Conservation (phyloP, 179 eudicot species). For the Sideroxylon spinosum region DNA sequence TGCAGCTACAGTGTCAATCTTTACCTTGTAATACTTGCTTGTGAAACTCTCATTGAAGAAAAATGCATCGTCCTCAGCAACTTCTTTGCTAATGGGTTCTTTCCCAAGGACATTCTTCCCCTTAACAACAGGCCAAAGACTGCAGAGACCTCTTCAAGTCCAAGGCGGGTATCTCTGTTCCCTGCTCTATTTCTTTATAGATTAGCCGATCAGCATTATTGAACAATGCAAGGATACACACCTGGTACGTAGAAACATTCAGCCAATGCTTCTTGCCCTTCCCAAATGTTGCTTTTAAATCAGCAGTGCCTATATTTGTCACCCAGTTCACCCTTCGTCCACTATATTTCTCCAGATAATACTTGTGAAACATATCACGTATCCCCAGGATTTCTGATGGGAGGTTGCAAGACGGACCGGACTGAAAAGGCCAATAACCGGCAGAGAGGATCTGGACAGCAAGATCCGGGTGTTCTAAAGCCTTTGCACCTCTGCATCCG, state of each 20-base stretch:
- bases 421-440: conserved; percentile 94
- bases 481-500: conserved; percentile 50
- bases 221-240: conserved; percentile 75
- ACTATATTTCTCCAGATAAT: conserved; percentile 65
- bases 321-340: conserved; percentile 77
- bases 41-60: conserved; percentile 58
- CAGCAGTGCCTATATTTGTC: conserved; percentile 74
- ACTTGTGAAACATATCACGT: conserved; percentile 55
- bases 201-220: conserved; percentile 49
- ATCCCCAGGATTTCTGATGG: conserved; percentile 49
- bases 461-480: conserved; percentile 58
- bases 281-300: conserved; percentile 64
- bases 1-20: conserved; percentile 69
- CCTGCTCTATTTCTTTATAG: conserved; percentile 71
- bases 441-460: conserved; percentile 84
- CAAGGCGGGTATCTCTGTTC: conserved; percentile 48
- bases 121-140: conserved; percentile 57
- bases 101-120: conserved; percentile 69
- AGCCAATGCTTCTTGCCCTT: conserved; percentile 66
- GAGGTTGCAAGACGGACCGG: conserved; percentile 69
- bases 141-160: conserved; percentile 72
- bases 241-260: conserved; percentile 73
- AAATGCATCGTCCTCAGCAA: conserved; percentile 54
- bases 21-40: conserved; percentile 63
- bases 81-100: conserved; percentile 76